Base-by-base conservation (phyloP, 2,329 filamentous ascomycete species). In the Allantophomopsis lycopodina region DNA sequence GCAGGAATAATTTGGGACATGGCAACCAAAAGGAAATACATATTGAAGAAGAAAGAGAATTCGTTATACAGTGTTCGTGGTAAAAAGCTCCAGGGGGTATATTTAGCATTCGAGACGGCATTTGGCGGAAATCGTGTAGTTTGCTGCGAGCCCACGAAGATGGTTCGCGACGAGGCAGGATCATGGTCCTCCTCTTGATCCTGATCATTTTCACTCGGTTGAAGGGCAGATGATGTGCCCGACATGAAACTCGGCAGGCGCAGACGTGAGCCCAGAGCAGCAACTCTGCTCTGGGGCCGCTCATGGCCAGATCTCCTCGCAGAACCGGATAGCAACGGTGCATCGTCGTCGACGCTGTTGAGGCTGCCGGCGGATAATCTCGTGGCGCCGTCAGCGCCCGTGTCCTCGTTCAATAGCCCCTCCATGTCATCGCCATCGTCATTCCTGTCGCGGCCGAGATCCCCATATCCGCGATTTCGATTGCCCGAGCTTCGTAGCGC, bases 21-120 rank as follows among this genome's bases (percentile, higher is more conserved):
- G 6, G 91, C 93, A 37, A 98, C 91, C 18, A 96, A 76, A 41
- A 98, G 68, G 59, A 98, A 98, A 59, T 98, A 98, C 68, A 96
- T 85, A 70, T 98, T 98, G 70, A 98, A 94, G 64, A 98, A 98
- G 66, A 96, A 98, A 43, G 89, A 95, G 58, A 98, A 98, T 57
- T 98, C 91, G 63, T 96, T 96, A 62, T 95, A 98, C 16, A 98
- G 68, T 0, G 91, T 98, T 39, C 89, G 71, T 2, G 93, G 93
- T 12, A 98, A 71, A 60, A 98, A 98, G 39, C 83, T 94, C 66
- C 88, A 81, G 1, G 88, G 78, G 21, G 89, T 96, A 60, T 98
- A 98, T 68, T 96, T 98, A 40, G 91, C 89, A 57, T 98, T 96
- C 30, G 89, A 96, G 37, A 98, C 75, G 41, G 86, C 73, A 59